Evolutionary conservation across 306 rosid species (phyloP).

Genomic region (Fragaria nilgerrensis): DNA sequence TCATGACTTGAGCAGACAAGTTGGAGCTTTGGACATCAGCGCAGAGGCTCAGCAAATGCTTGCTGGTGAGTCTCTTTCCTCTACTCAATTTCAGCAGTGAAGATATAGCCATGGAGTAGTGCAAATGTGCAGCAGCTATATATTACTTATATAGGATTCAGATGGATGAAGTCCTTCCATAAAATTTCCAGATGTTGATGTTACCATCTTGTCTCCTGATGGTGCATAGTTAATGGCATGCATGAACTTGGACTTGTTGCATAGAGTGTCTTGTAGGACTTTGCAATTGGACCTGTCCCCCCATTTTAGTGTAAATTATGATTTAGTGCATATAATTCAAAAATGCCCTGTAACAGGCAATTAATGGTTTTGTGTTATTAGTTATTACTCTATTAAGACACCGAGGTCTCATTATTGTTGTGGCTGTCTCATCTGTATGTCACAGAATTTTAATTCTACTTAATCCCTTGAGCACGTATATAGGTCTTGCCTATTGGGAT

Average conservation of each 20-base stretch:
- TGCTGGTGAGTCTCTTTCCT: constrained; percentile 27
- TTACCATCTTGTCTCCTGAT: constrained; percentile 12
- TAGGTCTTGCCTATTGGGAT: background rate
- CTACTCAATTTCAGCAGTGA: constrained; percentile 30
- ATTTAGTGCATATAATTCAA: constrained; percentile 1
- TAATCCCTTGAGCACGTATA: background rate
- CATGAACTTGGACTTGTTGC: background rate
- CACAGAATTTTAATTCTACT: background rate
- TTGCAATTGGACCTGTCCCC: background rate
- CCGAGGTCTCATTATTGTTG: background rate
- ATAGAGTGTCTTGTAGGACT: constrained; percentile 1
- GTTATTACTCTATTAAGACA: background rate
- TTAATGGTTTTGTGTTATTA: background rate
- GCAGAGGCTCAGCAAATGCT: constrained; percentile 25
- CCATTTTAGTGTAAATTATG: constrained; percentile 5
- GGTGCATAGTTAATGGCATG: constrained; percentile 6
- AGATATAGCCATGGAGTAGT: constrained; percentile 34
- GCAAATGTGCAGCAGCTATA: background rate
- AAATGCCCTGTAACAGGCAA: background rate
- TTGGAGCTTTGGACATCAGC: constrained; percentile 41
- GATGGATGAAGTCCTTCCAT: background rate
- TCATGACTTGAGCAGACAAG: constrained; percentile 47
- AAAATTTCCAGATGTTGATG: background rate
- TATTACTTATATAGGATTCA: background rate
- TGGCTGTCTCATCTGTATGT: background rate